These are phyloP conservation scores for Pholiota conissans DNA, from an alignment of 768 basidiomycete species.

Conservation along the genomic window DNA sequence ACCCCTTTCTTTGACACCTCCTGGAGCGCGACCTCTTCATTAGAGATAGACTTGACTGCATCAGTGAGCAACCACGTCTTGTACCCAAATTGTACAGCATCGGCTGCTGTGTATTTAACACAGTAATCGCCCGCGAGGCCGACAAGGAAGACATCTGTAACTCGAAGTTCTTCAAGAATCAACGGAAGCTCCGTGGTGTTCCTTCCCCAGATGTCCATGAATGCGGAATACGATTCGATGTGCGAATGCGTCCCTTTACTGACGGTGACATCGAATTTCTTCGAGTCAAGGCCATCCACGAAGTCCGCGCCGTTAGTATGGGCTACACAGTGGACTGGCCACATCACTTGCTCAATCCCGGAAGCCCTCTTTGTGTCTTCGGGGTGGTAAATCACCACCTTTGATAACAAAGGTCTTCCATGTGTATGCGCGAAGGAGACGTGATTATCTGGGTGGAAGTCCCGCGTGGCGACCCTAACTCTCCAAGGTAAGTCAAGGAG, in stretches of 20 bases:
- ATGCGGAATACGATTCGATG: slow-evolving; percentile 84
- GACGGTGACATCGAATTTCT: slow-evolving; percentile 41
- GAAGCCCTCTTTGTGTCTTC: slow-evolving; percentile 29
- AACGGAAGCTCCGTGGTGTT: slow-evolving; percentile 46
- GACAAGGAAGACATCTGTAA: slow-evolving; percentile 62
- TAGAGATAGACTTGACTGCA: slow-evolving; percentile 43
- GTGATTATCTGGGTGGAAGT: slow-evolving; percentile 61
- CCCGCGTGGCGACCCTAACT: slow-evolving; percentile 52
- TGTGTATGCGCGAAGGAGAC: slow-evolving; percentile 66
- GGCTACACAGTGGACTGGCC: slow-evolving; percentile 82
- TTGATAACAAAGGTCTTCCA: slow-evolving; percentile 35
- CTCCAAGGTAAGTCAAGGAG: slow-evolving; percentile 59
- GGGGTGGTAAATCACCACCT: slow-evolving; percentile 43
- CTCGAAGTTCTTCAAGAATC: slow-evolving; percentile 37
- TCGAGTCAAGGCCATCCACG: slow-evolving; percentile 48
- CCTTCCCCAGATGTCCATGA: slow-evolving; percentile 57
- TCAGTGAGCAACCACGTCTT: slow-evolving; percentile 51
- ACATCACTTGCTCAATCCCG: slow-evolving; percentile 56
- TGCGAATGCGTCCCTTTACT: slow-evolving; percentile 55
- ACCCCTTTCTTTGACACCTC: slow-evolving; percentile 34
- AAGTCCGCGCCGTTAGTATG: slow-evolving; percentile 60
- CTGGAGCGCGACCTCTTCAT: slow-evolving; percentile 31
- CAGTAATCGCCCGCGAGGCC: slow-evolving; percentile 83
- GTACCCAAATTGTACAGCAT: slow-evolving; percentile 50
- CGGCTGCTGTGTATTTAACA: slow-evolving; percentile 59